Conservation (phyloP, 2,329 filamentous ascomycete genomes). For the Beauveria pseudobassiana region DNA sequence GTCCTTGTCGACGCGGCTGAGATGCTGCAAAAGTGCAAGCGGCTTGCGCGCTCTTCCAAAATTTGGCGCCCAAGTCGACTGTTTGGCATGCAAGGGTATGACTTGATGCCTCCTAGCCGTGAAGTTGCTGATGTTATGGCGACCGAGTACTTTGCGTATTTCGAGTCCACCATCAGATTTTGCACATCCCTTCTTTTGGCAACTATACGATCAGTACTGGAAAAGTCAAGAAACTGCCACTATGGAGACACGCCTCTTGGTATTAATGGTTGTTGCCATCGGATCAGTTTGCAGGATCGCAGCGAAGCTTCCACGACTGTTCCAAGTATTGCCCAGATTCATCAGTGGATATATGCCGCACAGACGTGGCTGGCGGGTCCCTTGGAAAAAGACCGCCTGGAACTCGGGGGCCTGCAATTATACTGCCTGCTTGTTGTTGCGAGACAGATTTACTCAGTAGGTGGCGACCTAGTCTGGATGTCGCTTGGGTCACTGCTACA, state of each 20-base stretch:
- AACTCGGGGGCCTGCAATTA: slow-evolving; percentile 30
- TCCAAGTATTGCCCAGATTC: slow-evolving; percentile 15
- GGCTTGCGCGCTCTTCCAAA: slow-evolving; percentile 24
- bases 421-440: slow-evolving; percentile 31
- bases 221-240: slow-evolving; percentile 20
- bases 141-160: slow-evolving; percentile 37
- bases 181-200: slow-evolving; percentile 44
- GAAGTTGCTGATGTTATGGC: slow-evolving; percentile 33
- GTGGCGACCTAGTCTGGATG: slow-evolving; percentile 34
- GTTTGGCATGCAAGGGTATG: slow-evolving; percentile 17
- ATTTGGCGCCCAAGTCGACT: slow-evolving; percentile 25
- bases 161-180: slow-evolving; percentile 42
- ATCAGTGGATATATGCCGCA: slow-evolving; percentile 33
- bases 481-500: slow-evolving; percentile 33
- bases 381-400: slow-evolving; percentile 23
- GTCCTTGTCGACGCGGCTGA: slow-evolving; percentile 21
- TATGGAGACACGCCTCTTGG: slow-evolving; percentile 23
- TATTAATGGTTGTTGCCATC: slow-evolving; percentile 33
- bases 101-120: slow-evolving; percentile 21
- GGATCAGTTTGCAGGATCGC: slow-evolving; percentile 21
- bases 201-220: slow-evolving; percentile 43
- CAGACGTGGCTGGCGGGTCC: slow-evolving; percentile 34
- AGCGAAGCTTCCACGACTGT: neutral
- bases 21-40: slow-evolving; percentile 27
- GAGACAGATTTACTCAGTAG: slow-evolving; percentile 33